These are phyloP conservation scores for Pyricularia sp. DNA, from an alignment of 2,329 filamentous ascomycete genomes.

Conservation along the genomic window DNA sequence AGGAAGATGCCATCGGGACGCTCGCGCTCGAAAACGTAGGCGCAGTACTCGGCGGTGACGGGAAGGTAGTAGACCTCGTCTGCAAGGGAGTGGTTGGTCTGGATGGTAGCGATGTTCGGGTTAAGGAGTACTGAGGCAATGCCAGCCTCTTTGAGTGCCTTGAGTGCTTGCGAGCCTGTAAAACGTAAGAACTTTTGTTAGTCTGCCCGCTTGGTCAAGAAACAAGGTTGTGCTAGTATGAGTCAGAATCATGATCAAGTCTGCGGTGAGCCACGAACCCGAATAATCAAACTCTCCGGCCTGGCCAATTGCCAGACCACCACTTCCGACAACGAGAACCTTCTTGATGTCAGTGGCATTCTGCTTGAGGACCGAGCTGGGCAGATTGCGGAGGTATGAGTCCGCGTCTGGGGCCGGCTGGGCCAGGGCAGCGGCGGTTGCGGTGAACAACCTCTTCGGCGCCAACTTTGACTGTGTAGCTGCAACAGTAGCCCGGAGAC, in stretches of 20 bases:
- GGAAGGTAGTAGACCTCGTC: conserved; percentile 98
- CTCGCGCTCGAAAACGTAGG: conserved; percentile 94
- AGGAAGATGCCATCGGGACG: conserved; percentile 94
- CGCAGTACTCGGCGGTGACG: conserved; percentile 94
- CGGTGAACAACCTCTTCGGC: conserved; percentile 37
- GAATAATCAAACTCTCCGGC: conserved; percentile 99
- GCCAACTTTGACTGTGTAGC: conserved; percentile 14
- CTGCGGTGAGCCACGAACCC: conserved; percentile 46
- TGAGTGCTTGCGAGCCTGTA: conserved; percentile 86
- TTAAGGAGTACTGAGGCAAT: conserved; percentile 90
- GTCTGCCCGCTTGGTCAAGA: background rate
- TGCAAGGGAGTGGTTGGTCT: conserved; percentile 91
- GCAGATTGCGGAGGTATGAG: conserved; percentile 82
- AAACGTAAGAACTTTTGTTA: background rate
- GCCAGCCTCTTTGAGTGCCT: conserved; percentile 92
- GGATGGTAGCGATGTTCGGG: conserved; percentile 96
- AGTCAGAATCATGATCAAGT: conserved; percentile 14
- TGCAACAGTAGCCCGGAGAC: conserved; percentile 19
- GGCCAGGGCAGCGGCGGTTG: conserved; percentile 34
- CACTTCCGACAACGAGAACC: conserved; percentile 91
- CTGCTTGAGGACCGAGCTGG: conserved; percentile 76
- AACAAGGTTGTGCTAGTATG: conserved; percentile 9
- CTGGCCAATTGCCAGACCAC: conserved; percentile 92
- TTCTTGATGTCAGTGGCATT: conserved; percentile 88
- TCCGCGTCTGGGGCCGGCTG: conserved; percentile 72